phyloP scores from a whole-genome alignment of 2,329 filamentous ascomycete genomes.

The Verticillium isaacii region DNA sequence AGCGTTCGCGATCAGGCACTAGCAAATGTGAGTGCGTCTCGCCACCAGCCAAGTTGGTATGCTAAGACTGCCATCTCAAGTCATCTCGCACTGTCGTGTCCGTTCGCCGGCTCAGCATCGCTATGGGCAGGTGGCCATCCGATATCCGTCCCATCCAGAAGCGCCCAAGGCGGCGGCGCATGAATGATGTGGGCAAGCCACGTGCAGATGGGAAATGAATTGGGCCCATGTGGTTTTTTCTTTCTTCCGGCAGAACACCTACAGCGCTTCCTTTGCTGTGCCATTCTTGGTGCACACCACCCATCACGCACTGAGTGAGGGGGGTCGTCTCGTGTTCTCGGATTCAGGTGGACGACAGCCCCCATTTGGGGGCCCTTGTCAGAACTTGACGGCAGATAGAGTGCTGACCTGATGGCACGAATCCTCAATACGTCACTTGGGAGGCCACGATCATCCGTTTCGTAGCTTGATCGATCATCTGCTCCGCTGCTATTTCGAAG shows the following conservation, averaged over 20 bases:
- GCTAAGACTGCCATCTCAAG: conserved; percentile 1
- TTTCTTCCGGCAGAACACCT: conserved; percentile 20
- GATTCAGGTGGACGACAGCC: conserved; percentile 14
- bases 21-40: neutral
- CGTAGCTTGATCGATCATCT: neutral
- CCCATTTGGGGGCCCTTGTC: neutral
- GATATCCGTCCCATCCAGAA: neutral
- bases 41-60: neutral
- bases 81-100: conserved; percentile 1
- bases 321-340: conserved; percentile 12
- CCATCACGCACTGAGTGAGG: neutral
- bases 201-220: conserved; percentile 1
- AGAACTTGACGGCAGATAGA: neutral
- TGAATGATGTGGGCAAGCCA: neutral
- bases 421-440: neutral
- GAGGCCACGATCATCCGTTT: neutral
- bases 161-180: neutral
- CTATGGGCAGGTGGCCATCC: neutral
- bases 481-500: neutral
- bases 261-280: neutral
- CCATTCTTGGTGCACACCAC: neutral
- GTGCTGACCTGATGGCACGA: neutral
- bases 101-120: neutral
- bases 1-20: neutral
- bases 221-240: neutral